Evolutionary conservation across 345 rosid genomes (phyloP), one percentile per base, ranked within the genome.

Genomic region (Lepidium sativum): DNA sequence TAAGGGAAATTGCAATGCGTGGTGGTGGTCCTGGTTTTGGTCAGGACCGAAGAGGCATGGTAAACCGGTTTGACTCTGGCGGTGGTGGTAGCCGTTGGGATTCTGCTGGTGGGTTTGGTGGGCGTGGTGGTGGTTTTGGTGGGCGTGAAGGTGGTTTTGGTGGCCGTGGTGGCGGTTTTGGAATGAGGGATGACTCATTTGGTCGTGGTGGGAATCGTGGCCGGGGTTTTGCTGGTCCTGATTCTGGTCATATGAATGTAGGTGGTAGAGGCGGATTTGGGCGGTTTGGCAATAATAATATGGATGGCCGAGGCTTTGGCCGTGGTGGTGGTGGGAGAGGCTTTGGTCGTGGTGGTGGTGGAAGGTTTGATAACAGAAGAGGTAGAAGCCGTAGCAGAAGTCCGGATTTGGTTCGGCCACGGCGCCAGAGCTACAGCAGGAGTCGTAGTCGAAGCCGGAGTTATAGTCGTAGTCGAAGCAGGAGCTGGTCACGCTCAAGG

Each of bases 1-100:
- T 92, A 27, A 80, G 92, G 52, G 96, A 92, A 59, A 84, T 92
- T 69, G 98, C 98, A 61, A 75, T 75, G 72, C 92, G 85, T 54
- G 89, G 92, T 65, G 95, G 84, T 12, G n/a, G 76, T 44, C 78
- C 87, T 63, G 74, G 84, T 71, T 77, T 80, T 60, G 70, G 69
- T 40, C 92, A 80, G 77, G 97, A 90, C 78, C 77, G 90, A 55
- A 83, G 86, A 62, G 85, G 84, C 31, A 69, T 80, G 70, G 56
- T 51, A 34, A 84, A 67, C 70, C 91, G 92, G 16, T 89, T 86
- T 75, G 96, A 81, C 76, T 76, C 96, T 69, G 70, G 79, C 9
- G 71, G 80, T 16, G 79, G 79, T 39, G 82, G 86, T 67, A 86
- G 85, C 48, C 84, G 84, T 52, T 82, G 95, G 87, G 98, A 89